These are phyloP conservation scores for Coemansia sp. DNA, from an alignment of 192 early-diverging fungal genomes.

Conservation along the genomic window DNA sequence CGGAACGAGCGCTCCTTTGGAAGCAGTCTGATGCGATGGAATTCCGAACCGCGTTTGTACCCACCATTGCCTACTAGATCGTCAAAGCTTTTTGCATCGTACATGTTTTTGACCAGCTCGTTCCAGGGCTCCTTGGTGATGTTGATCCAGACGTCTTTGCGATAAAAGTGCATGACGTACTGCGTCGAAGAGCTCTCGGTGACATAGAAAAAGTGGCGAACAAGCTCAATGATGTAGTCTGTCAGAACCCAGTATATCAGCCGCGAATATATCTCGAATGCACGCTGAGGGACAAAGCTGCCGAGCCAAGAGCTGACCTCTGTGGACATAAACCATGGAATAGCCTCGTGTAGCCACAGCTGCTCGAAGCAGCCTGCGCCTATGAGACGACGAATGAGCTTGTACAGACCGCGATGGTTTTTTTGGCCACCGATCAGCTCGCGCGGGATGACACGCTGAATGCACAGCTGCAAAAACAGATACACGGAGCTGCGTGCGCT, in stretches of 20 bases:
- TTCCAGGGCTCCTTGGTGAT: constrained; percentile 55
- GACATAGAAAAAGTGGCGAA: constrained; percentile 74
- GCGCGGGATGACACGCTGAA: constrained; percentile 62
- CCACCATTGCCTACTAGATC: neutral
- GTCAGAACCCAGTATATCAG: constrained; percentile 70
- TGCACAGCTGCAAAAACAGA: constrained; percentile 50
- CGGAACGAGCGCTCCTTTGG: constrained; percentile 78
- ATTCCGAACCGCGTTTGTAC: constrained; percentile 18
- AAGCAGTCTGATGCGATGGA: constrained; percentile 73
- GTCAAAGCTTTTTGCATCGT: constrained; percentile 6
- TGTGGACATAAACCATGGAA: constrained; percentile 60
- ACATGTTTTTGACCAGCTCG: constrained; percentile 44
- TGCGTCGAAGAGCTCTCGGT: constrained; percentile 70
- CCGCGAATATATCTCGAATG: constrained; percentile 57
- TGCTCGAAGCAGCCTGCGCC: constrained; percentile 62
- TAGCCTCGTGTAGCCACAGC: constrained; percentile 56
- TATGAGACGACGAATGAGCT: constrained; percentile 60
- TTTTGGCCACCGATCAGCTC: constrained; percentile 61
- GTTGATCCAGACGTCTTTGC: constrained; percentile 70
- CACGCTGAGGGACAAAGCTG: neutral
- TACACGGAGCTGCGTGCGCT: constrained; percentile 38
- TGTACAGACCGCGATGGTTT: constrained; percentile 58
- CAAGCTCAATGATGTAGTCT: constrained; percentile 59
- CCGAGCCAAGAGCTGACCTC: constrained; percentile 30
- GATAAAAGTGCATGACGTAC: constrained; percentile 72